Conservation (phyloP, 2,329 filamentous ascomycete genomes). For the Fusarium algeriense region DNA sequence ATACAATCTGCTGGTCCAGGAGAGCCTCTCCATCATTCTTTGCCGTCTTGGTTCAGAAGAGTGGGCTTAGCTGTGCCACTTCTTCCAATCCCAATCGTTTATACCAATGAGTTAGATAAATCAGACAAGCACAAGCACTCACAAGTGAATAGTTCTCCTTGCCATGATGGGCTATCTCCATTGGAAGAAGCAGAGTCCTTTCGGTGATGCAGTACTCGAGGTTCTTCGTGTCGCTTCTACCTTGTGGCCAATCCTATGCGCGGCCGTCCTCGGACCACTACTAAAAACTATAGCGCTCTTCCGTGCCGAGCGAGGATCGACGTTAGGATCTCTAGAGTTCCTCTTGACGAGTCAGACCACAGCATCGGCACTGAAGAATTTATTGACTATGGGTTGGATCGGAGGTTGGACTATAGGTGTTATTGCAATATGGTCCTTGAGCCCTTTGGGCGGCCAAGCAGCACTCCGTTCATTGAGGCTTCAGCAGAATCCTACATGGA, state of each 20-base stretch:
- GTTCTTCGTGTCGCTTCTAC: constrained; percentile 3
- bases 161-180: not conserved
- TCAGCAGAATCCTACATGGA: fast-evolving
- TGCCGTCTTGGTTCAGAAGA: not conserved
- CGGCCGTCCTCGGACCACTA: constrained; percentile 3
- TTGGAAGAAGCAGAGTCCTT: not conserved
- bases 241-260: constrained; percentile 19
- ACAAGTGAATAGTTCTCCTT: not conserved
- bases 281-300: not conserved
- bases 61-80: not conserved
- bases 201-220: not conserved
- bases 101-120: not conserved
- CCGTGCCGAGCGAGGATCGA: not conserved
- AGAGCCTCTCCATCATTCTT: not conserved
- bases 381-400: not conserved
- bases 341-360: not conserved
- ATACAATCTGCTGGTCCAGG: fast-evolving
- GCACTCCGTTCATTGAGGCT: not conserved
- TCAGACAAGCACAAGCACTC: not conserved
- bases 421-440: not conserved
- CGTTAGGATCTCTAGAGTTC: constrained; percentile 2
- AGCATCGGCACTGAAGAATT: not conserved
- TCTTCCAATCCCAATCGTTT: not conserved
- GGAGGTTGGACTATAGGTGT: not conserved
- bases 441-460: constrained; percentile 2